Evolutionary conservation across 2,329 filamentous ascomycete species (phyloP).

Genomic region (Leptographium radiaticola): DNA sequence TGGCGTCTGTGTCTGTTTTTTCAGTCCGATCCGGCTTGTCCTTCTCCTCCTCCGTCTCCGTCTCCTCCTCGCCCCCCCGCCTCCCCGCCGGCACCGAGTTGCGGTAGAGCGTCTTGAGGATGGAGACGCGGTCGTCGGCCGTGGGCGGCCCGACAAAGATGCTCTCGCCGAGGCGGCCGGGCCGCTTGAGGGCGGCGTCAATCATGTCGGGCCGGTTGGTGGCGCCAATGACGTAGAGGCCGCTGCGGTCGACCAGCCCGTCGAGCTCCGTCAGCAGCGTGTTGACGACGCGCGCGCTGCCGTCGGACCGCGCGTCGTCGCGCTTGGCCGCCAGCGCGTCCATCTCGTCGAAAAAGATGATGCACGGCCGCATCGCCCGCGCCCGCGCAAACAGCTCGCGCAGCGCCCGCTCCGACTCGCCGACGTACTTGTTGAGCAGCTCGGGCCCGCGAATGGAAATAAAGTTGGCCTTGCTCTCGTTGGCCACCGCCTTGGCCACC

Average conservation of each 20-base stretch:
- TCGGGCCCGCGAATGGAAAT: constrained; percentile 97
- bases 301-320: constrained; percentile 59
- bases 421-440: constrained; percentile 93
- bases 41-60: too few species aligned
- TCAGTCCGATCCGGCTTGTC: neutral
- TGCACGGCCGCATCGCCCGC: constrained; percentile 74
- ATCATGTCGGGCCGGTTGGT: constrained; percentile 96
- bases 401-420: constrained; percentile 87
- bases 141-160: constrained; percentile 80
- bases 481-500: constrained; percentile 89
- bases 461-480: constrained; percentile 92
- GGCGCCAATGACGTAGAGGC: constrained; percentile 88
- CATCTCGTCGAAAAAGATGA: constrained; percentile 96
- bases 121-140: constrained; percentile 64
- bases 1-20: constrained; percentile 22
- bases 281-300: constrained; percentile 82
- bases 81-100: constrained; percentile 36
- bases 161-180: constrained; percentile 68
- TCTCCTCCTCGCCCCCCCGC: too few species aligned
- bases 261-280: constrained; percentile 91
- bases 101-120: constrained; percentile 55
- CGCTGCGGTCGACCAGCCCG: constrained; percentile 63
- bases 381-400: constrained; percentile 85
- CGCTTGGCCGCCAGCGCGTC: constrained; percentile 75
- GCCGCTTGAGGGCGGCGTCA: constrained; percentile 85